A percentile compares a stretch with the other conserved stretches of the same genome.
These are phyloP conservation scores for Triticum turgidum DNA, from an alignment of 176 grass and related monocot species.

Conservation along the genomic window DNA sequence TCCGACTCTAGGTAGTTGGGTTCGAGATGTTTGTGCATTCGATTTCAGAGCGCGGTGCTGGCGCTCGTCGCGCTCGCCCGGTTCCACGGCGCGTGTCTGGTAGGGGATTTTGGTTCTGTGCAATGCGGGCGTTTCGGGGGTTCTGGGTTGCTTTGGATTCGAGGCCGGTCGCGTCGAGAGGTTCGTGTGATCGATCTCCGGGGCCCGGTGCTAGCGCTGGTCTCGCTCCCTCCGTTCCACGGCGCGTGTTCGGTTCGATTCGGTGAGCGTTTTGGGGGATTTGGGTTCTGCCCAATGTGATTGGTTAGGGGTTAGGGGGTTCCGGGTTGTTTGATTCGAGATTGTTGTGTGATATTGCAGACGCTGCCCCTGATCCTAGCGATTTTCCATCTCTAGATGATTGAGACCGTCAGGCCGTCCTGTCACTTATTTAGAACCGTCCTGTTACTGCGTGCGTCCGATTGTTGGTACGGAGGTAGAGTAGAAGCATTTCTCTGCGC, in stretches of 20 bases:
- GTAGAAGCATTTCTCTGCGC: background rate
- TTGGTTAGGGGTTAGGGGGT: background rate
- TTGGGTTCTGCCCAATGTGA: background rate
- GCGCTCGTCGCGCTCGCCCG: background rate
- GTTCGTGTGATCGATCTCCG: background rate
- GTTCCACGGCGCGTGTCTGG: slow-evolving; percentile 12
- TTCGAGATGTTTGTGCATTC: background rate
- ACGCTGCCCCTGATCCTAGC: background rate
- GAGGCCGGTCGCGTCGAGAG: background rate
- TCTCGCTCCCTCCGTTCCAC: slow-evolving; percentile 1
- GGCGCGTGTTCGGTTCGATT: slow-evolving; percentile 8
- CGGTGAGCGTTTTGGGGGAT: background rate
- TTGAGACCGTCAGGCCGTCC: too few relatives aligned
- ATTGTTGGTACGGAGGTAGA: background rate
- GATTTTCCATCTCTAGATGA: too few relatives aligned
- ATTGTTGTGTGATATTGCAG: background rate
- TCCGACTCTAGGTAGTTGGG: background rate
- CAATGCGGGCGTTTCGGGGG: background rate
- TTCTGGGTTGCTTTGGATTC: background rate
- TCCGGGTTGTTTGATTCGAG: background rate
- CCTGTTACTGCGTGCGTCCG: background rate
- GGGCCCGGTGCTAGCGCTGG: background rate
- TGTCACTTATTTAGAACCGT: too few relatives aligned
- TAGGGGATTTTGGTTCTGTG: background rate
- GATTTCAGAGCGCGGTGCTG: background rate